Conservation (phyloP, 495 filamentous ascomycete genomes). For the Mytilinidion resinicola region DNA sequence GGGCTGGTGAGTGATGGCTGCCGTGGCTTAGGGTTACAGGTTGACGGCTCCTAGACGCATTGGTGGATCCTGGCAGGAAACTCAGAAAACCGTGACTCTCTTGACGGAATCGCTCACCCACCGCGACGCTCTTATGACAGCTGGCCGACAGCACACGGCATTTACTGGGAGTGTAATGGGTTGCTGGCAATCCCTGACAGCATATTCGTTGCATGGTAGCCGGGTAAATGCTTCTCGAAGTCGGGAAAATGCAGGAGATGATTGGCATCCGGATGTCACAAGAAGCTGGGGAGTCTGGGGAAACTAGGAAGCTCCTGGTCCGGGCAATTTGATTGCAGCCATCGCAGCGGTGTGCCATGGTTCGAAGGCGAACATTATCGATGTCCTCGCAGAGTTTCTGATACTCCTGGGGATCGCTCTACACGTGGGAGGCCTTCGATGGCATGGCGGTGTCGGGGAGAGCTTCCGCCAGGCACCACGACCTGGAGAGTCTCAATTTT, state of each 20-base stretch:
- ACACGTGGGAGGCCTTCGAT: not conserved
- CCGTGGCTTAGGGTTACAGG: not conserved
- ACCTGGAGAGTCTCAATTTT: not conserved
- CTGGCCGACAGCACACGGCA: not conserved
- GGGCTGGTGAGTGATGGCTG: too few relatives aligned
- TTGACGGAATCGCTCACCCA: not conserved
- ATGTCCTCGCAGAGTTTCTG: not conserved
- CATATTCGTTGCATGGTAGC: not conserved
- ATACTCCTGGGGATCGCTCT: not conserved
- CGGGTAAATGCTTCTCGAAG: not conserved
- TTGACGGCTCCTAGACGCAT: not conserved
- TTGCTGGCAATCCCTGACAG: not conserved
- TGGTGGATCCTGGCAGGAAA: not conserved
- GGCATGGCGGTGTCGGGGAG: not conserved
- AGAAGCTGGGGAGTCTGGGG: not conserved
- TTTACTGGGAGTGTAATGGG: not conserved
- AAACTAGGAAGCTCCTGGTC: not conserved
- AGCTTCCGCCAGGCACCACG: not conserved
- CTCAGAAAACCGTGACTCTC: not conserved
- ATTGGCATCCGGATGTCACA: not conserved
- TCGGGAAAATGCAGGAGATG: slow-evolving; percentile 1
- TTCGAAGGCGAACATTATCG: not conserved
- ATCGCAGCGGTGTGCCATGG: not conserved
- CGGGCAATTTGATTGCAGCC: not conserved
- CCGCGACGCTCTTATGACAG: not conserved